These are phyloP conservation scores for Candida andamanensis DNA, from an alignment of 805 yeast species.

Conservation along the genomic window DNA sequence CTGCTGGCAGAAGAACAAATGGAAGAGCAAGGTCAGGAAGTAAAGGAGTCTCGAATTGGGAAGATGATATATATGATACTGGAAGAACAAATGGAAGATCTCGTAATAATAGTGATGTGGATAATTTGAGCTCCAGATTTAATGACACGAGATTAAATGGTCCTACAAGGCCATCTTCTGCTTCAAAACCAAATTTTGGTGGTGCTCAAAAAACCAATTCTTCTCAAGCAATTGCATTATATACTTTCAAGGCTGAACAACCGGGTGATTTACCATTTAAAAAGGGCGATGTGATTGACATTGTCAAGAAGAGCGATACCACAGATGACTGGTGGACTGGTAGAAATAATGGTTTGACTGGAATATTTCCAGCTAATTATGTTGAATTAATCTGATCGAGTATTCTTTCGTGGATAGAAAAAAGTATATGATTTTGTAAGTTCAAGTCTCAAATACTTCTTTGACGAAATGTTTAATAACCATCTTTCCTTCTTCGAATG, in stretches of 20 bases:
- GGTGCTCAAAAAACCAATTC: conserved; percentile 34
- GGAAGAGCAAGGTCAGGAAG: conserved; percentile 12
- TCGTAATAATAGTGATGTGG: conserved; percentile 27
- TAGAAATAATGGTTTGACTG: conserved; percentile 72
- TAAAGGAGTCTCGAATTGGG: conserved; percentile 47
- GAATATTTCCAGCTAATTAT: conserved; percentile 96
- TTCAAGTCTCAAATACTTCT: conserved; percentile 18
- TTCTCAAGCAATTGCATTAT: conserved; percentile 86
- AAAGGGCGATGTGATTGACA: conserved; percentile 90
- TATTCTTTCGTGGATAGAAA: background rate
- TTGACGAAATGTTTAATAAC: conserved; percentile 64
- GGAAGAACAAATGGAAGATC: conserved; percentile 24
- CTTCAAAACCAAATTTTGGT: conserved; percentile 39
- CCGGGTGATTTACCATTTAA: conserved; percentile 88
- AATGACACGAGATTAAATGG: conserved; percentile 24
- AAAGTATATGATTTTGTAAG: conserved; percentile 3
- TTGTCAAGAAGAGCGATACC: conserved; percentile 79
- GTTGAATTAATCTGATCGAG: conserved; percentile 65
- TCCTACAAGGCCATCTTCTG: conserved; percentile 34
- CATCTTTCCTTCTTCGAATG: conserved; percentile 61
- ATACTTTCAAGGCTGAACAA: conserved; percentile 86
- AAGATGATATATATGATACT: conserved; percentile 78
- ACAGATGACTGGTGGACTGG: conserved; percentile 99
- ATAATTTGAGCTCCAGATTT: conserved; percentile 30
- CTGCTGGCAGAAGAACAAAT: conserved; percentile 8